Base-by-base conservation (phyloP, 148 eudicot genomes). In the Cornus kousa region DNA sequence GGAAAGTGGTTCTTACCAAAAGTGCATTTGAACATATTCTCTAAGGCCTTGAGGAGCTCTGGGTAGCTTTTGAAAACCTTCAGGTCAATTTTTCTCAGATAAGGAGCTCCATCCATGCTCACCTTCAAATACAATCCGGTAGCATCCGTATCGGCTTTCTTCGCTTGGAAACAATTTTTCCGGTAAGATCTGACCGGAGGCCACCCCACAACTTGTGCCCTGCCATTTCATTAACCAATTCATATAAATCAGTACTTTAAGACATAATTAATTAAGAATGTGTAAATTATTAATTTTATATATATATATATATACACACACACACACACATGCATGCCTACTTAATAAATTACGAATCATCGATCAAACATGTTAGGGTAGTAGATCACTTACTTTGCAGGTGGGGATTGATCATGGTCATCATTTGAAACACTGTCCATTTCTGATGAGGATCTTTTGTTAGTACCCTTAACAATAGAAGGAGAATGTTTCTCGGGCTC, bases 41-140 rank as follows among this genome's bases (percentile, higher is more conserved):
- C 87, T 73, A 91, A 84, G 66, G 80, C 91, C 74, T 82, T 76
- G 73, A 89, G 78, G 28, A 91, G 86, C 83, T 91, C 91, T 20
- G 66, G 75, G 74, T 91, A 91, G 76, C 89, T 84, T 68, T 67
- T 71, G 83, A 85, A 89, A 50, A 88, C 77, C 70, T 86, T 87
- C 43, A 91, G 76, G 86, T 89, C 95, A 67, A 89, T 87, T 81
- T 91, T 91, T 68, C 95, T 89, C 6, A 91, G 77, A 78, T 86
- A 91, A 37, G 95, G 95, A 73, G 95, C 95, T 79, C 95, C 95
- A 80, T 91, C 95, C 92, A 91, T 87, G 87, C 91, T 88, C 81
- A 91, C 95, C 83, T 91, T 91, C 33, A 91, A 90, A 82, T 79
- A 89, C 81, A 86, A 79, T 74, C 90, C 89, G 9, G 78, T 77